These are phyloP conservation scores for Pinus albicaulis DNA, from an alignment of 75 land plant species.

Conservation along the genomic window DNA sequence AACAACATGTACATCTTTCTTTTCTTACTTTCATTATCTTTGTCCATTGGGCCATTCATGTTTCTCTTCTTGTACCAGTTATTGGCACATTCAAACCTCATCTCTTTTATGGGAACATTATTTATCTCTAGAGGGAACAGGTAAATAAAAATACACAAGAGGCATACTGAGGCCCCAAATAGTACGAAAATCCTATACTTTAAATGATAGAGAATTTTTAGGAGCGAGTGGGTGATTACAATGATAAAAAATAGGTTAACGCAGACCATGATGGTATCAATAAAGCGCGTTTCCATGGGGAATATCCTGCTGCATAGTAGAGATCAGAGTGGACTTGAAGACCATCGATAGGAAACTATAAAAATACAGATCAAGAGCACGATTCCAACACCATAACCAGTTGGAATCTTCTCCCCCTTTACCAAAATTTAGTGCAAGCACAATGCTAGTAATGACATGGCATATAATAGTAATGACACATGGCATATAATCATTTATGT, in stretches of 20 bases:
- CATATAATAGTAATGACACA: too few relatives aligned
- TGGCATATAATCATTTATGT: constrained; percentile 64
- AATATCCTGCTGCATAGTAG: constrained; percentile 86
- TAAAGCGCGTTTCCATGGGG: constrained; percentile 83
- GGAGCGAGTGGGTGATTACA: constrained; percentile 76
- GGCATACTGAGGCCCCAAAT: constrained; percentile 29
- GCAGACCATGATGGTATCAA: constrained; percentile 74
- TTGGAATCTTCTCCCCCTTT: constrained; percentile 37
- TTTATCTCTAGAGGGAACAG: constrained; percentile 88
- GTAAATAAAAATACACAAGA: constrained; percentile 63
- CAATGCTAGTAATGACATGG: constrained; percentile 46
- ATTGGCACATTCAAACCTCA: constrained; percentile 2
- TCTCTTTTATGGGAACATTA: constrained; percentile 78
- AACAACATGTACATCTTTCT: too few relatives aligned
- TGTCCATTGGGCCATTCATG: too few relatives aligned
- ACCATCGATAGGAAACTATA: constrained; percentile 73
- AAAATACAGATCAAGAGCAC: constrained; percentile 58
- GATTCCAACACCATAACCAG: constrained; percentile 33
- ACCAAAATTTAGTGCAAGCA: constrained; percentile 58
- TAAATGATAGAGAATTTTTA: constrained; percentile 60
- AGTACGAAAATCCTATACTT: constrained; percentile 75
- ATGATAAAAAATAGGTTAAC: constrained; percentile 84
- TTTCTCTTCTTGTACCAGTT: too few relatives aligned
- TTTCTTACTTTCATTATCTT: too few relatives aligned
- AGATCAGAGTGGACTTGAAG: constrained; percentile 95